Evolutionary conservation across 2,329 filamentous ascomycete genomes (phyloP), one percentile per base, ranked within the genome.

Genomic region (Ceratocystis colombiana): DNA sequence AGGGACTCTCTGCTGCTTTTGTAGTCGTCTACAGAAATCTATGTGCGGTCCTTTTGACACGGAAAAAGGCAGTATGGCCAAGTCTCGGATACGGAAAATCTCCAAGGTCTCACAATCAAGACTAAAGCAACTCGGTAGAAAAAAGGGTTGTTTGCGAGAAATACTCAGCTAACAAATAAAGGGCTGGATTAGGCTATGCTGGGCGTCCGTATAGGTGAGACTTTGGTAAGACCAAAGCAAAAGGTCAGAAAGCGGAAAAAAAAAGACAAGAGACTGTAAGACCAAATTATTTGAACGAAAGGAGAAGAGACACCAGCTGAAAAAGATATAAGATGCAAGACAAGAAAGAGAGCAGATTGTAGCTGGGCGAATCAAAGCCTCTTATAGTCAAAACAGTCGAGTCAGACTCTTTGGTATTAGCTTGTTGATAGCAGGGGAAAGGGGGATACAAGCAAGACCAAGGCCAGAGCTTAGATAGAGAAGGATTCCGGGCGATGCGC

Each of bases 61-160:
- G 33, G 33, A 37, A 20, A n/a, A 17, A 30, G 15, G 17, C 44
- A 22, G 17, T 37, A 22, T 45, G n/a, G 41, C 10, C 25, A 57
- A 30, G 53, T 57, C 10, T 63, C 61, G 28, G 44, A 50, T 30
- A 45, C 50, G 50, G 63, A 65, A 6, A 45, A 50, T 53, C 62
- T 28, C 37, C 63, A 65, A 59, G 22, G 50, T 45, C 48, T 25
- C 7, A 5, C 7, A 25, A 5, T 53, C 57, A 20, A 61, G 45
- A 59, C 2, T 6, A 8, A 10, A 22, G 46, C 46, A 10, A 6
- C 46, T 17, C 20, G 50, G 50, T 12, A 57, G 22, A 33, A 7
- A 57, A 30, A 57, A 30, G 25, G 53, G 25, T 30, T 22, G 22
- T 57, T 57, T 30, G 22, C 0, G 22, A 10, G 25, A 57, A 57